A percentile compares a stretch with the other conserved stretches of the same genome.
Conservation (phyloP, 805 yeast species). For the Candida gorgasii region DNA sequence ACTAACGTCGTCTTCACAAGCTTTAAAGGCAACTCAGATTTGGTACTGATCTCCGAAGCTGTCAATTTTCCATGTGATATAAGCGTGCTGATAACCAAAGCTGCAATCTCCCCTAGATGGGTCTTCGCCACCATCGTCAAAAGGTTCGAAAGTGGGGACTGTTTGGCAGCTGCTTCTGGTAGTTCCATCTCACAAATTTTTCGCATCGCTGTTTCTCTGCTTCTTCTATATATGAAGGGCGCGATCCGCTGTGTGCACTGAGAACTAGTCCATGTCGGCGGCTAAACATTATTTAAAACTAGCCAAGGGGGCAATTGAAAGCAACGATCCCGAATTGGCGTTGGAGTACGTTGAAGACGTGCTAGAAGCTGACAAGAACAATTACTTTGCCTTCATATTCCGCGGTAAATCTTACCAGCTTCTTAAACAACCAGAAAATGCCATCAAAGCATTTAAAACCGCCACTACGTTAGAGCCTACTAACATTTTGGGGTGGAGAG, state of each 20-base stretch:
- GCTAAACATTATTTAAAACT: slow-evolving; percentile 32
- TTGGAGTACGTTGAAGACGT: slow-evolving; percentile 56
- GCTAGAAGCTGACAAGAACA: slow-evolving; percentile 53
- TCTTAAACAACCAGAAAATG: slow-evolving; percentile 36
- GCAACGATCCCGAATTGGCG: slow-evolving; percentile 63
- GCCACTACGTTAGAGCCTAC: slow-evolving; percentile 54
- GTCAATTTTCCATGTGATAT: slow-evolving; percentile 68
- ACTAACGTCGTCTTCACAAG: slow-evolving; percentile 68
- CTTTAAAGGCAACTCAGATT: slow-evolving; percentile 47
- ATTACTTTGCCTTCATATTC: slow-evolving; percentile 69
- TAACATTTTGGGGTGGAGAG: slow-evolving; percentile 78
- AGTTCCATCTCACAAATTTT: slow-evolving; percentile 10
- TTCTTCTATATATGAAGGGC: no score
- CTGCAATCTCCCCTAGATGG: slow-evolving; percentile 73
- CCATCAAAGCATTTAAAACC: slow-evolving; percentile 43
- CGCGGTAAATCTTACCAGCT: slow-evolving; percentile 68
- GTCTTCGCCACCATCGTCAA: slow-evolving; percentile 53
- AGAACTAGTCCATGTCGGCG: no score
- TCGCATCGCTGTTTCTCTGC: no score
- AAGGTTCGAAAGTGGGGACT: slow-evolving; percentile 62
- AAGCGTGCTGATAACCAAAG: slow-evolving; percentile 58
- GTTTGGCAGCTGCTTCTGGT: slow-evolving; percentile 41
- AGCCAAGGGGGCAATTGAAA: slow-evolving; percentile 50
- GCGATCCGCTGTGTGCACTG: no score
- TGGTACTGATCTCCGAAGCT: slow-evolving; percentile 51